A percentile compares a stretch with the other conserved stretches of the same genome.
phyloP scores from a whole-genome alignment of 2,329 filamentous ascomycete genomes.

The Arachnomyces sp. region DNA sequence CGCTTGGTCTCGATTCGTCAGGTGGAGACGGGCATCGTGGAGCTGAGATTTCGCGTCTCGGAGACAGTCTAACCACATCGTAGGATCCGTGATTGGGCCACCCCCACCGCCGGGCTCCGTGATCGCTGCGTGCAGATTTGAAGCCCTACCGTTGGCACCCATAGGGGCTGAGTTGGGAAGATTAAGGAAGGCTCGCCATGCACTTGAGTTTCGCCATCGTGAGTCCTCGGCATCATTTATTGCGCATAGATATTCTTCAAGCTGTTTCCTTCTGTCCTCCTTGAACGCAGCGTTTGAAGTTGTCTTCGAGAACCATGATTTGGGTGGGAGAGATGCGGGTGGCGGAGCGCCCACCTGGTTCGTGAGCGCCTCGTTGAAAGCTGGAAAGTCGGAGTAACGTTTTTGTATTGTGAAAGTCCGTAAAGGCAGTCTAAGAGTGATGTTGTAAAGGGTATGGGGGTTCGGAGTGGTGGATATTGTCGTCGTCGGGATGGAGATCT shows the following conservation, averaged over 20 bases:
- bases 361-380: conserved; percentile 46
- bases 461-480: conserved; percentile 36
- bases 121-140: conserved; percentile 35
- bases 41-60: conserved; percentile 53
- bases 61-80: conserved; percentile 56
- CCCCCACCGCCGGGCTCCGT: conserved; percentile 30
- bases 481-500: conserved; percentile 39
- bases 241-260: conserved; percentile 52
- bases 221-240: conserved; percentile 51
- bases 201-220: conserved; percentile 50
- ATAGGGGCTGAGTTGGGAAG: conserved; percentile 40
- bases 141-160: conserved; percentile 26
- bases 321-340: conserved; percentile 48
- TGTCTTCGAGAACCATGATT: conserved; percentile 55
- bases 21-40: conserved; percentile 51
- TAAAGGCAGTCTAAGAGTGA: conserved; percentile 54
- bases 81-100: conserved; percentile 42
- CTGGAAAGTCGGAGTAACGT: conserved; percentile 57
- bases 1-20: conserved; percentile 55
- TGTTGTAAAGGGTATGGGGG: conserved; percentile 52
- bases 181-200: conserved; percentile 53
- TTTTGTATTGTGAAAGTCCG: conserved; percentile 53
- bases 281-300: conserved; percentile 49
- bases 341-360: conserved; percentile 45
- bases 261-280: conserved; percentile 48